Evolutionary conservation across 1,284 basidiomycete genomes (phyloP).

Genomic region (Fomitopsis pinicola): DNA sequence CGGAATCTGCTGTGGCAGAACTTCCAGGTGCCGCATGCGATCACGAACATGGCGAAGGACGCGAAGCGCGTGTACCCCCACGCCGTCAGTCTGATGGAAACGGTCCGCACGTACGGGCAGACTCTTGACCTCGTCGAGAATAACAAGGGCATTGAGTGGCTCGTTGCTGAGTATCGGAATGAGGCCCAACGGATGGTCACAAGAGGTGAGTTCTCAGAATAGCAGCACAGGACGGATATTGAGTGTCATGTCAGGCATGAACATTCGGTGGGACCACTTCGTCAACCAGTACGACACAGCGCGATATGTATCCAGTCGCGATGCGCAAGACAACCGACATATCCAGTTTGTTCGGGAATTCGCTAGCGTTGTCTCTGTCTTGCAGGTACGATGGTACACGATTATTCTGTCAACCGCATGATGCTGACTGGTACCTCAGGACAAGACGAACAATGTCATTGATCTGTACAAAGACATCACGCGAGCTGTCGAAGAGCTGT

Average conservation of each 20-base stretch:
- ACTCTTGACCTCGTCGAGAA: slow-evolving; percentile 86
- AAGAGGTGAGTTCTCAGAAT: slow-evolving; percentile 51
- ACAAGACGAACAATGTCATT: slow-evolving; percentile 93
- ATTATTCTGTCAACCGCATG: background rate
- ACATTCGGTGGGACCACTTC: slow-evolving; percentile 95
- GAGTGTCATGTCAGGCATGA: slow-evolving; percentile 61
- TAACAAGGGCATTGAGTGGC: slow-evolving; percentile 88
- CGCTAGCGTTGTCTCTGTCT: slow-evolving; percentile 84
- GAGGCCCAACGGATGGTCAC: slow-evolving; percentile 89
- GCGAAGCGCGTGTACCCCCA: slow-evolving; percentile 98
- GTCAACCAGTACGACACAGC: slow-evolving; percentile 87
- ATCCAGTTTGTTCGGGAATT: slow-evolving; percentile 94
- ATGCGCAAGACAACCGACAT: slow-evolving; percentile 84
- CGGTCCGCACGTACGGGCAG: slow-evolving; percentile 94
- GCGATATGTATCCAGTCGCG: slow-evolving; percentile 65
- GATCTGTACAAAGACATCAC: slow-evolving; percentile 87
- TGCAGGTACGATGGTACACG: slow-evolving; percentile 52
- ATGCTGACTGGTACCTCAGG: slow-evolving; percentile 39
- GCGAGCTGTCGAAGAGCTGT: slow-evolving; percentile 81
- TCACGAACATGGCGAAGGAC: slow-evolving; percentile 95
- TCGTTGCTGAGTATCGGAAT: slow-evolving; percentile 90
- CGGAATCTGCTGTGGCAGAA: slow-evolving; percentile 94
- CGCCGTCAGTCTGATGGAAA: slow-evolving; percentile 98
- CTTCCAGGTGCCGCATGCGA: slow-evolving; percentile 92
- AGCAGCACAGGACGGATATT: background rate